Evolutionary conservation across 139 green algal species (phyloP).

Genomic region (Pleodorina starrii): DNA sequence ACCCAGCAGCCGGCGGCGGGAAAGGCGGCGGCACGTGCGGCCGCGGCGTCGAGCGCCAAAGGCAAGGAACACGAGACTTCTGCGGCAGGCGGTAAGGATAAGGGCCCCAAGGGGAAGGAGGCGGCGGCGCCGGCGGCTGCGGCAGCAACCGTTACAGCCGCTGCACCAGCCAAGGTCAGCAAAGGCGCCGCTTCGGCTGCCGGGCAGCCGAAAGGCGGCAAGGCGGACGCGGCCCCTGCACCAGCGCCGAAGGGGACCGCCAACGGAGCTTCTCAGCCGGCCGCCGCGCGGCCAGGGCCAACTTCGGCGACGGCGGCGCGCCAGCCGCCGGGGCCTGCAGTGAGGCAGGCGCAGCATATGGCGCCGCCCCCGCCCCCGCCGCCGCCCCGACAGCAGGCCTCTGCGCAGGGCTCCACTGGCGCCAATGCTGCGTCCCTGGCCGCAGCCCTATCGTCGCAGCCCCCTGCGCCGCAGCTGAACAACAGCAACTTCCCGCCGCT

Average conservation of each 20-base stretch:
- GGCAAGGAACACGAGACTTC: background rate
- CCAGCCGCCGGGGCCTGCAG: background rate
- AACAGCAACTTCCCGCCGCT: slow-evolving; percentile 47
- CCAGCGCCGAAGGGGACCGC: background rate
- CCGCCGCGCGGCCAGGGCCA: background rate
- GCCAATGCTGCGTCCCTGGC: background rate
- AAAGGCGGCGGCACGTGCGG: background rate
- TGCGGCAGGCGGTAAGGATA: background rate
- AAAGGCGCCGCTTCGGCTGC: background rate
- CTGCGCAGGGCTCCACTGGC: background rate
- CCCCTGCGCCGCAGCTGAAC: slow-evolving; percentile 43
- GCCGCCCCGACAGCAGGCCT: background rate
- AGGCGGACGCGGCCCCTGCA: background rate
- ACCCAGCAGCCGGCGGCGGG: background rate
- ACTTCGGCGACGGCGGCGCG: background rate
- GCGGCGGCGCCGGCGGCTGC: background rate
- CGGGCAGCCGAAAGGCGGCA: background rate
- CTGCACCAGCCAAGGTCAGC: background rate
- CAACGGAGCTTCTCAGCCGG: background rate
- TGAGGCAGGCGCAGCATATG: slow-evolving; percentile 1
- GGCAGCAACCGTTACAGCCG: too few relatives aligned
- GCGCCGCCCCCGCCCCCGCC: background rate
- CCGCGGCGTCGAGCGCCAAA: background rate
- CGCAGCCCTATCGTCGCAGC: background rate
- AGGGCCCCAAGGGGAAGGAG: slow-evolving; percentile 30